phyloP scores from a whole-genome alignment of 768 basidiomycete genomes.

The Lanmaoa rubissima region DNA sequence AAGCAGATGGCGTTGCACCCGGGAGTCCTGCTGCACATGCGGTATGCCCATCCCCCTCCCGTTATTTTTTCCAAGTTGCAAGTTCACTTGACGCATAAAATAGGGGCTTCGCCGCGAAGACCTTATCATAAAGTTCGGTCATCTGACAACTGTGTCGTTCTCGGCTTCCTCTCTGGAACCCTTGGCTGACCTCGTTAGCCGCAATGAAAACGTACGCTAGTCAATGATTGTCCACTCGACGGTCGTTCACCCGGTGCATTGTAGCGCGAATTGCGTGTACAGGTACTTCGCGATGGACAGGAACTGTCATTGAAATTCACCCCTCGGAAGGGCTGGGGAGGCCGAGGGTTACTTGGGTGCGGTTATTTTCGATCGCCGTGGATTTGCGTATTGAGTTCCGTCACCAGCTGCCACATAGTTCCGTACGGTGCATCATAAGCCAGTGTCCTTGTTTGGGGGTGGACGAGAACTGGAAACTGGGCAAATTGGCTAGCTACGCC shows the following conservation, averaged over 20 bases:
- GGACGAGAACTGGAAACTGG: background rate
- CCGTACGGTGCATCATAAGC: conserved; percentile 37
- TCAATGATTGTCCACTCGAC: background rate
- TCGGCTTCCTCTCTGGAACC: conserved; percentile 57
- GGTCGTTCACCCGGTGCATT: background rate
- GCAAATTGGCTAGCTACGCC: background rate
- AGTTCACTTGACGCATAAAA: conserved; percentile 1
- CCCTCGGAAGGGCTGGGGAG: conserved; percentile 81
- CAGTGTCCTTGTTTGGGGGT: background rate
- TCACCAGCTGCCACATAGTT: conserved; percentile 58
- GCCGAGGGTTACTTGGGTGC: conserved; percentile 81
- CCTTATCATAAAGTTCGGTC: conserved; percentile 72
- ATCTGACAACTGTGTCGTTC: conserved; percentile 54
- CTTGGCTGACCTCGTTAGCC: conserved; percentile 69
- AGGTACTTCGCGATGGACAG: conserved; percentile 52
- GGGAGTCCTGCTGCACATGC: conserved; percentile 81
- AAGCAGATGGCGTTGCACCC: conserved; percentile 77
- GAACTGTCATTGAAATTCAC: conserved; percentile 53
- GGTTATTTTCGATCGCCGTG: conserved; percentile 18
- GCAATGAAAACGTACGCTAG: conserved; percentile 70
- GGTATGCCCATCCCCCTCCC: conserved; percentile 42
- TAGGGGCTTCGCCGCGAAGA: conserved; percentile 72
- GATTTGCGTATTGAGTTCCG: conserved; percentile 1
- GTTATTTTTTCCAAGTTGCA: background rate
- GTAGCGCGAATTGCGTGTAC: conserved; percentile 59